These are phyloP conservation scores for Proteromonas lacertae DNA, from an alignment of 352 stramenopile genomes.

Conservation along the genomic window DNA sequence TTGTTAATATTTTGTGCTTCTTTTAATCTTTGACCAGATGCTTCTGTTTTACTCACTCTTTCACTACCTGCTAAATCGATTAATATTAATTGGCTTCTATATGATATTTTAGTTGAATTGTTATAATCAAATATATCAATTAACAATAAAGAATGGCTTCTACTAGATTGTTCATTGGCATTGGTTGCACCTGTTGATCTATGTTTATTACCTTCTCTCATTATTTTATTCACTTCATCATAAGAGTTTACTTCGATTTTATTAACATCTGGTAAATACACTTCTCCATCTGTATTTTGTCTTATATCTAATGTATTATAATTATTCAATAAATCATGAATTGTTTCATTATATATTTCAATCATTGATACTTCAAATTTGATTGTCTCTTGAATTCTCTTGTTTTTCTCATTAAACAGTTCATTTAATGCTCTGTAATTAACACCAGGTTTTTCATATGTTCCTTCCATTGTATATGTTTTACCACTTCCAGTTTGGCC, in stretches of 20 bases:
- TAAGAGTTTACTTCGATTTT: constrained; percentile 3
- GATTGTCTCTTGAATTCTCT: constrained; percentile 2
- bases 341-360: constrained; percentile 97
- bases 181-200: constrained; percentile 42
- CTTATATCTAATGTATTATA: constrained; percentile 21
- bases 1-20: constrained; percentile 88
- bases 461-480: no score
- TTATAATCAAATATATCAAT: no score
- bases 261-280: not conserved
- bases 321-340: constrained; percentile 59
- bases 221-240: constrained; percentile 26
- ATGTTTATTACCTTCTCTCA: constrained; percentile 33
- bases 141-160: constrained; percentile 44
- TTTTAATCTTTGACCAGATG: constrained; percentile 63
- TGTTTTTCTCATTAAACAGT: constrained; percentile 4
- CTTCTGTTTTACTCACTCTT: constrained; percentile 58
- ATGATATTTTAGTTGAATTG: no score
- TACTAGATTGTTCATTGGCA: constrained; percentile 36
- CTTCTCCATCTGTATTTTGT: constrained; percentile 3
- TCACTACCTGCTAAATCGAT: constrained; percentile 67
- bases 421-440: constrained; percentile 18
- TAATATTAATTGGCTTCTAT: constrained; percentile 36
- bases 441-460: no score
- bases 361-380: constrained; percentile 37
- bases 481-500: constrained; percentile 53